Conservation (phyloP, 164 flowering plant genomes). For the Sextonia rubra region DNA sequence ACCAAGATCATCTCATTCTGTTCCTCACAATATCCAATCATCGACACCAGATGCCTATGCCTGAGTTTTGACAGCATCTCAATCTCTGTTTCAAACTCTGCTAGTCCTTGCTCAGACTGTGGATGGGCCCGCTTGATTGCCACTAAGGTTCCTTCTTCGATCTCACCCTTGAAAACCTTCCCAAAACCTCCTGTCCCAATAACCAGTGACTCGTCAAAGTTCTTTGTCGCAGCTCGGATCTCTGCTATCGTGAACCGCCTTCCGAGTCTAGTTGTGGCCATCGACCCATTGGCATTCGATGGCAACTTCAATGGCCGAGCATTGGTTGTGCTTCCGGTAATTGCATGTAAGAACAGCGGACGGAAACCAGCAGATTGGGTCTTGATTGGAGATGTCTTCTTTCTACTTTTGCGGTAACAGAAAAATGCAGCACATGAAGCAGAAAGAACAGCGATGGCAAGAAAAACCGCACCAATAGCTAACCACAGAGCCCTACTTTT, state of each 20-base stretch:
- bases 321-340: slow-evolving; percentile 29
- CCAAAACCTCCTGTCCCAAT: slow-evolving; percentile 84
- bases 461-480: slow-evolving; percentile 51
- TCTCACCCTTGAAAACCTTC: slow-evolving; percentile 65
- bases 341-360: slow-evolving; percentile 42
- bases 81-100: slow-evolving; percentile 69
- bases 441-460: slow-evolving; percentile 34
- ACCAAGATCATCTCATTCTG: slow-evolving; percentile 71
- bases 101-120: slow-evolving; percentile 61
- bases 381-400: slow-evolving; percentile 21
- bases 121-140: slow-evolving; percentile 72
- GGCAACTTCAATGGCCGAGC: slow-evolving; percentile 29
- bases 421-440: slow-evolving; percentile 16
- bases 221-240: slow-evolving; percentile 58
- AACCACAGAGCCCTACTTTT: slow-evolving; percentile 34
- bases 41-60: slow-evolving; percentile 66
- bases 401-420: slow-evolving; percentile 23
- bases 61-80: slow-evolving; percentile 75
- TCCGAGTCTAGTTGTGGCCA: slow-evolving; percentile 41
- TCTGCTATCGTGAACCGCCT: slow-evolving; percentile 57
- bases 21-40: slow-evolving; percentile 76
- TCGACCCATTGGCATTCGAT: slow-evolving; percentile 24
- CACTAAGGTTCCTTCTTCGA: slow-evolving; percentile 44
- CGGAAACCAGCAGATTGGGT: slow-evolving; percentile 43
- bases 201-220: slow-evolving; percentile 60